phyloP scores from a whole-genome alignment of 139 green algal genomes.

The Picocystis salinarum region DNA sequence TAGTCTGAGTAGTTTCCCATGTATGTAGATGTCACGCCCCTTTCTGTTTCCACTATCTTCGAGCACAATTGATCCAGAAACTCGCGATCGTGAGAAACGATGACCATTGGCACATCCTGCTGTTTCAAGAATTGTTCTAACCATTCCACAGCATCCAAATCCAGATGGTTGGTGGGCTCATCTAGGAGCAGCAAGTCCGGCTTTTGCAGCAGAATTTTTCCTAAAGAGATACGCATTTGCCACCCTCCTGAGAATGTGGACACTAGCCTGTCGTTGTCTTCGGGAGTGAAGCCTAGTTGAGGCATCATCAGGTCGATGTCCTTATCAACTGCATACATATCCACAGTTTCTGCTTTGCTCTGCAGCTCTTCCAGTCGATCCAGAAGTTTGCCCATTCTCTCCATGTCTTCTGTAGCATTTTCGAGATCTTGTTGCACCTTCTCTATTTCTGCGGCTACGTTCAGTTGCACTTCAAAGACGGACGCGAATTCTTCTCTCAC shows the following conservation, averaged over 20 bases:
- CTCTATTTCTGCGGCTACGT: slow-evolving; percentile 39
- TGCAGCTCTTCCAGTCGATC: slow-evolving; percentile 77
- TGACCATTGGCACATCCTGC: slow-evolving; percentile 77
- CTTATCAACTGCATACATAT: slow-evolving; percentile 63
- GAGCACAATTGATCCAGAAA: slow-evolving; percentile 74
- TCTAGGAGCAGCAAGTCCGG: slow-evolving; percentile 84
- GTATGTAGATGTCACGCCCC: slow-evolving; percentile 65
- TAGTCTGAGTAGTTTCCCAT: slow-evolving; percentile 73
- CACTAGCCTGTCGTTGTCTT: slow-evolving; percentile 72
- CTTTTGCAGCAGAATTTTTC: slow-evolving; percentile 93
- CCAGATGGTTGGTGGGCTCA: slow-evolving; percentile 97
- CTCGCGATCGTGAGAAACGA: slow-evolving; percentile 91
- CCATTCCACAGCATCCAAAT: slow-evolving; percentile 95
- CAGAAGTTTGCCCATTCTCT: slow-evolving; percentile 31
- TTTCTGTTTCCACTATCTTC: slow-evolving; percentile 85
- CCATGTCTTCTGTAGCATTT: slow-evolving; percentile 75
- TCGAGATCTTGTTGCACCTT: slow-evolving; percentile 64
- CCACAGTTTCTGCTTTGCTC: slow-evolving; percentile 36
- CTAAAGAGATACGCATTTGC: slow-evolving; percentile 99
- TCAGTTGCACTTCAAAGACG: slow-evolving; percentile 53
- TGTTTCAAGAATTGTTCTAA: slow-evolving; percentile 82
- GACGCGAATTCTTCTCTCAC: slow-evolving; percentile 90
- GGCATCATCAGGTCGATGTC: slow-evolving; percentile 97
- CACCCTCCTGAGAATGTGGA: slow-evolving; percentile 70
- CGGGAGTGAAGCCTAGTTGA: slow-evolving; percentile 76